These are phyloP conservation scores for Zelonia costaricensis DNA, from an alignment of 208 protist genomes.

Conservation along the genomic window DNA sequence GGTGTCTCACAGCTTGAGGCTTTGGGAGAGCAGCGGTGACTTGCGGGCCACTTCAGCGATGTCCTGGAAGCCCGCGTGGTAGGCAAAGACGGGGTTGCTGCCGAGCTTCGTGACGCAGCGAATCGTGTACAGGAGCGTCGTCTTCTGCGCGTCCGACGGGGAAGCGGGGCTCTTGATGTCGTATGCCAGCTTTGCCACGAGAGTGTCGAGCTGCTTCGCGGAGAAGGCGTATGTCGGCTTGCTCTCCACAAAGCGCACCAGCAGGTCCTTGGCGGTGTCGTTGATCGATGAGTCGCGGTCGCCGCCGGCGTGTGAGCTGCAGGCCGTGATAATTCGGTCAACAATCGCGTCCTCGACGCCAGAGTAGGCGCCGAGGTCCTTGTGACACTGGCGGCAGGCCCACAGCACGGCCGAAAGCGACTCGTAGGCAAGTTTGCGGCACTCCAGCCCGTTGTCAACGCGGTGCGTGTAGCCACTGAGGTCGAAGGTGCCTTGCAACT, in stretches of 20 bases:
- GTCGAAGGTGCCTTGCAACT: constrained; percentile 68
- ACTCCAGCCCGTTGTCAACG: constrained; percentile 92
- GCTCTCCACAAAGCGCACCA: constrained; percentile 49
- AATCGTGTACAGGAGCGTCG: constrained; percentile 34
- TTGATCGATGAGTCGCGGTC: constrained; percentile 54
- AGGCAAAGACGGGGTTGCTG: constrained; percentile 30
- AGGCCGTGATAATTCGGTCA: constrained; percentile 44
- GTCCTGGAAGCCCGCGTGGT: constrained; percentile 40
- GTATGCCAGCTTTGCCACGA: constrained; percentile 46
- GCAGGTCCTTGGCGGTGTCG: constrained; percentile 40
- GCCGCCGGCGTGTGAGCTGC: constrained; percentile 33
- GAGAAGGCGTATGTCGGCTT: constrained; percentile 31
- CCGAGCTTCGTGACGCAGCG: constrained; percentile 42
- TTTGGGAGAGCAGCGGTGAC: constrained; percentile 21
- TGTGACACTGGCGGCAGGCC: constrained; percentile 17
- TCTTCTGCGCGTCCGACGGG: constrained; percentile 32
- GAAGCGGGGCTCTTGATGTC: constrained; percentile 33
- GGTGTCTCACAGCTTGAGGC: constrained; percentile 17
- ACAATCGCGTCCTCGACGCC: constrained; percentile 34
- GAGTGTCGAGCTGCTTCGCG: constrained; percentile 21
- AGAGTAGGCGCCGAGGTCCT: constrained; percentile 51
- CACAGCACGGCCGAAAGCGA: constrained; percentile 89
- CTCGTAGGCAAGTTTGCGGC: constrained; percentile 94
- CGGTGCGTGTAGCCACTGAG: constrained; percentile 95
- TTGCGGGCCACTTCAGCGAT: constrained; percentile 30